Conservation (phyloP, 2,329 filamentous ascomycete species). For the Sordariomycetes sp. region DNA sequence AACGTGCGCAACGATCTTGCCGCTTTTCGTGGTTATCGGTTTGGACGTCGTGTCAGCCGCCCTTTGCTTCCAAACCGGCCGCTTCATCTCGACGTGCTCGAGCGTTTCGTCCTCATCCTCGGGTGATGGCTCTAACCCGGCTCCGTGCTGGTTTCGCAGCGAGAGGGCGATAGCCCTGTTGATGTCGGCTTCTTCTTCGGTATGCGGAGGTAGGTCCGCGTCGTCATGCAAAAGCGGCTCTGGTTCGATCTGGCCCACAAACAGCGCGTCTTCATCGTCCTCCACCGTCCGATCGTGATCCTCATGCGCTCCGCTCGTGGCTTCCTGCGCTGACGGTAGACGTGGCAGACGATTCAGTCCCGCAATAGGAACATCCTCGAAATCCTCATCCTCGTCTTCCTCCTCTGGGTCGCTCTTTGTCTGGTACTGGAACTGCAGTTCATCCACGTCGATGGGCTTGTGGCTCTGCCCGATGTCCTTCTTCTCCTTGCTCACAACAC, state of each 20-base stretch:
- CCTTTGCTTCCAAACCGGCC: conserved; percentile 40
- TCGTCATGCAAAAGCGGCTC: conserved; percentile 7
- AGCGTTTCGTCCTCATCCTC: conserved; percentile 27
- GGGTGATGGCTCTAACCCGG: conserved; percentile 13
- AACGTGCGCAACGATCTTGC: conserved; percentile 58
- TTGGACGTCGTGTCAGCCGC: conserved; percentile 35
- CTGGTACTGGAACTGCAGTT: conserved; percentile 44
- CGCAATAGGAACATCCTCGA: conserved; percentile 88
- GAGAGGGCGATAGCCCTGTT: conserved; percentile 78
- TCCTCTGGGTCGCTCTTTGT: conserved; percentile 48
- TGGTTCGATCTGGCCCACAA: conserved; percentile 27
- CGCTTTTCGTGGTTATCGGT: conserved; percentile 38
- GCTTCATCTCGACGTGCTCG: conserved; percentile 34
- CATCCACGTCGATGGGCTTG: conserved; percentile 89
- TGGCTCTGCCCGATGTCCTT: conserved; percentile 69
- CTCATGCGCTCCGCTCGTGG: conserved; percentile 15
- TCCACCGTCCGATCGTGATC: conserved; percentile 12
- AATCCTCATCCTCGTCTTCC: conserved; percentile 66
- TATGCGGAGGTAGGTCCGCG: conserved; percentile 14
- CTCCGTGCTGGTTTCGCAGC: conserved; percentile 50
- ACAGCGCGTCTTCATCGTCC: conserved; percentile 35
- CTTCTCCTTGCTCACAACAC: conserved; percentile 81
- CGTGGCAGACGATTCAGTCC: conserved; percentile 78
- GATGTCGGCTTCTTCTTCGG: conserved; percentile 50
- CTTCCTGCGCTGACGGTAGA: conserved; percentile 3